Conservation (phyloP, 345 rosid genomes). For the Boechera divaricarpa region DNA sequence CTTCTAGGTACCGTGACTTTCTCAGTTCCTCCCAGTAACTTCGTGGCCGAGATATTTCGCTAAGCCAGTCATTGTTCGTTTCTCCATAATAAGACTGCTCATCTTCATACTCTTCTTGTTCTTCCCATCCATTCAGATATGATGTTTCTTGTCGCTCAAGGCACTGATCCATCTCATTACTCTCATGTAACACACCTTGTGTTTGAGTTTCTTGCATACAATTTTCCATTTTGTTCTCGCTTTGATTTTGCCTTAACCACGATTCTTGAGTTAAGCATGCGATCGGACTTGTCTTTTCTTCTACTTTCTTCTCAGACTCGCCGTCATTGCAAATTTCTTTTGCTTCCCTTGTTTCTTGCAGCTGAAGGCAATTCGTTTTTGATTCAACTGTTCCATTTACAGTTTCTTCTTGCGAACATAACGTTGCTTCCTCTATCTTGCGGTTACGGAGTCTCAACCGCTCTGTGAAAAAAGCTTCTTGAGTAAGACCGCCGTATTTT, state of each 20-base stretch:
- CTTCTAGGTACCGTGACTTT: conserved; percentile 71
- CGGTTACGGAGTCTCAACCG: not conserved
- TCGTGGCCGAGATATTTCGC: conserved; percentile 74
- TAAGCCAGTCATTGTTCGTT: conserved; percentile 64
- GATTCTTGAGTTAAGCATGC: not conserved
- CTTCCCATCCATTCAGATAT: conserved; percentile 48
- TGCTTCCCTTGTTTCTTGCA: conserved; percentile 36
- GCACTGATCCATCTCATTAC: conserved; percentile 7
- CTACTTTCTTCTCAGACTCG: not conserved
- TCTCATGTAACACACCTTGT: not conserved
- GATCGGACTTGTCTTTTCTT: not conserved
- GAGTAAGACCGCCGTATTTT: not conserved
- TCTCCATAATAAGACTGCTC: conserved; percentile 40
- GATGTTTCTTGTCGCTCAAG: conserved; percentile 41
- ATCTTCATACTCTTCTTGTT: conserved; percentile 47
- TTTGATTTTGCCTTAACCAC: not conserved
- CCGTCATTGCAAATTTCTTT: conserved; percentile 22
- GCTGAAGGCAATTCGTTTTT: not conserved
- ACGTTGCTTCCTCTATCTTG: conserved; percentile 30
- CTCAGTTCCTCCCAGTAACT: conserved; percentile 87
- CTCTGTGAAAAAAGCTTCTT: conserved; percentile 22
- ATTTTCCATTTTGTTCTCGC: not conserved
- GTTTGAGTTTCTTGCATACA: conserved; percentile 9
- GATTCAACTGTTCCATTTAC: conserved; percentile 13
- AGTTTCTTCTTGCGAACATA: conserved; percentile 22